Evolutionary conservation across 768 basidiomycete species (phyloP).

Genomic region (Guyanaporus albipodus): DNA sequence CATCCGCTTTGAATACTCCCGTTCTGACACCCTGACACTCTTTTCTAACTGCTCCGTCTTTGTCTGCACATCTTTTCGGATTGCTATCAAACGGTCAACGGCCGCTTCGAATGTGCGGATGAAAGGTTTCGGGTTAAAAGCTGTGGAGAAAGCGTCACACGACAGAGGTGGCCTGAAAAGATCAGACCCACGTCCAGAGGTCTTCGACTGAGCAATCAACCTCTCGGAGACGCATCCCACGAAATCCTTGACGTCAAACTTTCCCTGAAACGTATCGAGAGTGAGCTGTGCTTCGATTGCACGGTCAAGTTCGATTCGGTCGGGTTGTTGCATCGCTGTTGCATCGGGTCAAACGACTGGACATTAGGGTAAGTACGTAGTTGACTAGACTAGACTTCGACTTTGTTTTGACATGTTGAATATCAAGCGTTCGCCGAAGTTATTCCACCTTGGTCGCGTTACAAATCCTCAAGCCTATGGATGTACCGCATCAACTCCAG

Average conservation of each 20-base stretch:
- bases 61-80: conserved; percentile 86
- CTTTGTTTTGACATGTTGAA: conserved; percentile 34
- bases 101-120: conserved; percentile 89
- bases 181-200: conserved; percentile 67
- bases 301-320: conserved; percentile 42
- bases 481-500: conserved; percentile 52
- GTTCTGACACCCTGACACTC: conserved; percentile 80
- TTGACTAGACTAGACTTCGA: background rate
- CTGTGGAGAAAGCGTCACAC: conserved; percentile 37
- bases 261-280: conserved; percentile 64
- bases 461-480: conserved; percentile 33
- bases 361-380: too few species aligned
- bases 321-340: conserved; percentile 25
- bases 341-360: background rate
- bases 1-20: conserved; percentile 94
- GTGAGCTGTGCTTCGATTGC: conserved; percentile 50
- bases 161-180: background rate
- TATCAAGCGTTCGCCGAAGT: too few species aligned
- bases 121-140: conserved; percentile 94
- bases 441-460: too few species aligned
- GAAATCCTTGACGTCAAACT: conserved; percentile 91
- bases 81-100: conserved; percentile 80
- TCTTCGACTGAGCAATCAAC: conserved; percentile 81
- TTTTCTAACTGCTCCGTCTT: conserved; percentile 93
- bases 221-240: conserved; percentile 83